A percentile compares a stretch with the other conserved stretches of the same genome.
These are phyloP conservation scores for Ganoderma sinense DNA, from an alignment of 1,284 basidiomycete genomes.

Conservation along the genomic window DNA sequence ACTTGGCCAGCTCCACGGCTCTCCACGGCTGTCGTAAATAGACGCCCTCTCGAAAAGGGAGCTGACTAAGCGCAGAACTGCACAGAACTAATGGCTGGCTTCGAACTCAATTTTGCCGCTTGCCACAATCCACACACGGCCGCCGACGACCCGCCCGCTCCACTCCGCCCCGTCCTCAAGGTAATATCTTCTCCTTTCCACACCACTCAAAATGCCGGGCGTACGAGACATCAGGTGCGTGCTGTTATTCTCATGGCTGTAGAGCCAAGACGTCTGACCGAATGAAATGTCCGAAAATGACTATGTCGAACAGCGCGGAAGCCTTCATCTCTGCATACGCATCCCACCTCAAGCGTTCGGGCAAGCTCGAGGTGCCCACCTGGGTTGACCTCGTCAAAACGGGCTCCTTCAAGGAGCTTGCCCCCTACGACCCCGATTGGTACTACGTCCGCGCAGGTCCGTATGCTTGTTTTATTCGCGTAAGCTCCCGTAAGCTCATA, in stretches of 20 bases:
- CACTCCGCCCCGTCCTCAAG: slow-evolving; percentile 55
- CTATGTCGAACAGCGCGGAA: slow-evolving; percentile 68
- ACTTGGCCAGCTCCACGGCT: too few relatives aligned
- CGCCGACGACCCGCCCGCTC: slow-evolving; percentile 50
- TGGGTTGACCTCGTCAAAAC: slow-evolving; percentile 99
- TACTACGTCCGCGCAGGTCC: slow-evolving; percentile 97
- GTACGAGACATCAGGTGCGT: slow-evolving; percentile 90
- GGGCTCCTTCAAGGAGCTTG: slow-evolving; percentile 97
- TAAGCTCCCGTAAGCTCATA: neutral
- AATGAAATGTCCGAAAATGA: neutral
- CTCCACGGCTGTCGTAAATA: neutral
- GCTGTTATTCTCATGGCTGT: neutral
- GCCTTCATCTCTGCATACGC: slow-evolving; percentile 93
- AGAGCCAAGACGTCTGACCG: neutral
- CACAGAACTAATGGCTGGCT: slow-evolving; percentile 46
- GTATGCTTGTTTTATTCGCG: slow-evolving; percentile 33
- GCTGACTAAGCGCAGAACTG: slow-evolving; percentile 44
- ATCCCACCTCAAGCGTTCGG: slow-evolving; percentile 94
- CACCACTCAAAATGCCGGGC: slow-evolving; percentile 79
- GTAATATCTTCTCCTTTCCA: slow-evolving; percentile 40
- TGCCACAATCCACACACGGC: slow-evolving; percentile 42
- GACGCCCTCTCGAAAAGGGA: neutral
- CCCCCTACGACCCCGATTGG: slow-evolving; percentile 99
- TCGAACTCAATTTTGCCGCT: slow-evolving; percentile 46
- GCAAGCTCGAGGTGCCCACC: slow-evolving; percentile 97